These are phyloP conservation scores for Termitomyces sp. DNA, from an alignment of 768 basidiomycete species.

Conservation along the genomic window DNA sequence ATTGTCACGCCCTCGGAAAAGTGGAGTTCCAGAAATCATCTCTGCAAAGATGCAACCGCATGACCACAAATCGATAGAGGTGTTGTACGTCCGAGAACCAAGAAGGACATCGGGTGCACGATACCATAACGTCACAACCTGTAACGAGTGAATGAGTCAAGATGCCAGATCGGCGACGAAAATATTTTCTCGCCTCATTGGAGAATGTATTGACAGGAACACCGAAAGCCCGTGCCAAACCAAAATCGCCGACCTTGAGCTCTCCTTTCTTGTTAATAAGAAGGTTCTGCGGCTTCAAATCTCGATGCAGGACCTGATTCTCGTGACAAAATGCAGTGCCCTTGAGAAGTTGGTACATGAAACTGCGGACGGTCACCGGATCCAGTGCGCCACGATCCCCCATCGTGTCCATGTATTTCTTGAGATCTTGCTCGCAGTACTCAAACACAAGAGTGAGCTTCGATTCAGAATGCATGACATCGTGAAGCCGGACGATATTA, in stretches of 20 bases:
- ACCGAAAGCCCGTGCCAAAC: constrained; percentile 94
- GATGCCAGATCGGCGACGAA: not conserved
- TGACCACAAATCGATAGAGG: constrained; percentile 98
- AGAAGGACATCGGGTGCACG: constrained; percentile 96
- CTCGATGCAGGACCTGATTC: constrained; percentile 95
- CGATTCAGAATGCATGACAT: constrained; percentile 98
- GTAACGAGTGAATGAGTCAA: constrained; percentile 3
- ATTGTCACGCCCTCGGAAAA: constrained; percentile 96
- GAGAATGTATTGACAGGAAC: constrained; percentile 99
- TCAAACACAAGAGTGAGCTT: constrained; percentile 99
- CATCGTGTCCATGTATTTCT: constrained; percentile 98
- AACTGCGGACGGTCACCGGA: constrained; percentile 85
- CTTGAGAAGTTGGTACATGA: constrained; percentile 97
- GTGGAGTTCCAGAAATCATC: constrained; percentile 96
- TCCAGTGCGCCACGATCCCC: constrained; percentile 95
- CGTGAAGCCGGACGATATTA: constrained; percentile 97
- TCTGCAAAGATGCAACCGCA: constrained; percentile 99
- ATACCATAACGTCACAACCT: constrained; percentile 99
- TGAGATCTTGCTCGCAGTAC: constrained; percentile 96
- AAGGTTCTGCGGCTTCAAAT: constrained; percentile 97
- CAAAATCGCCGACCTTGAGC: constrained; percentile 96
- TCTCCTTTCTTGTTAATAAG: constrained; percentile 97
- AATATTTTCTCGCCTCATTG: constrained; percentile 66
- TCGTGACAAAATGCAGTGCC: constrained; percentile 99
- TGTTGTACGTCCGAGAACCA: constrained; percentile 95